phyloP scores from a whole-genome alignment of 768 basidiomycete genomes.

The Suillus bovinus region DNA sequence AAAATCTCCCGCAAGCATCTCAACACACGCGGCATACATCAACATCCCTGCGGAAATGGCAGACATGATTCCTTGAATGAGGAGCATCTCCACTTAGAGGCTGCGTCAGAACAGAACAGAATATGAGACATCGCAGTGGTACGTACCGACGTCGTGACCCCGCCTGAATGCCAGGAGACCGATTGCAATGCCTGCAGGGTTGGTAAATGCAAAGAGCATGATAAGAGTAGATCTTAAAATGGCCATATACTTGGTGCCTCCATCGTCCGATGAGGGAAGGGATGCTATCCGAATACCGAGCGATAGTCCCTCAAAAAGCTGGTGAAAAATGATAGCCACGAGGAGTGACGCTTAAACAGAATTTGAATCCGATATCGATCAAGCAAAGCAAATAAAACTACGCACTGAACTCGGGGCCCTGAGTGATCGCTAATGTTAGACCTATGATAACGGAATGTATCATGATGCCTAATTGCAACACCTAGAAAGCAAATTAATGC shows the following conservation, averaged over 20 bases:
- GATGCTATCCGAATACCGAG: conserved; percentile 79
- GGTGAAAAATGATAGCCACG: conserved; percentile 78
- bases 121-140: conserved; percentile 1
- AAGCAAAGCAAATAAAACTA: conserved; percentile 15
- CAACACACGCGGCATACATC: conserved; percentile 79
- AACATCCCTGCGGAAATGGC: conserved; percentile 85
- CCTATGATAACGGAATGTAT: conserved; percentile 82
- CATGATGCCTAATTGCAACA: conserved; percentile 85
- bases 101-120: conserved; percentile 5
- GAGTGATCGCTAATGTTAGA: conserved; percentile 69
- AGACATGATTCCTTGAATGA: conserved; percentile 73
- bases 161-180: conserved; percentile 52
- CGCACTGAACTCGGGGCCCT: conserved; percentile 71
- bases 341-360: conserved; percentile 59
- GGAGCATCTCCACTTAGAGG: conserved; percentile 45
- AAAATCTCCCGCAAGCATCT: conserved; percentile 87
- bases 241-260: conserved; percentile 22
- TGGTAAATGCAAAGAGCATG: conserved; percentile 70
- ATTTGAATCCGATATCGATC: background rate
- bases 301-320: conserved; percentile 82
- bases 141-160: conserved; percentile 31
- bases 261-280: conserved; percentile 45
- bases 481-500: conserved; percentile 38
- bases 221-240: conserved; percentile 56
- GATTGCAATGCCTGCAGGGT: conserved; percentile 64